Evolutionary conservation across 1,284 basidiomycete genomes (phyloP).

Genomic region (Malassezia arunalokei): DNA sequence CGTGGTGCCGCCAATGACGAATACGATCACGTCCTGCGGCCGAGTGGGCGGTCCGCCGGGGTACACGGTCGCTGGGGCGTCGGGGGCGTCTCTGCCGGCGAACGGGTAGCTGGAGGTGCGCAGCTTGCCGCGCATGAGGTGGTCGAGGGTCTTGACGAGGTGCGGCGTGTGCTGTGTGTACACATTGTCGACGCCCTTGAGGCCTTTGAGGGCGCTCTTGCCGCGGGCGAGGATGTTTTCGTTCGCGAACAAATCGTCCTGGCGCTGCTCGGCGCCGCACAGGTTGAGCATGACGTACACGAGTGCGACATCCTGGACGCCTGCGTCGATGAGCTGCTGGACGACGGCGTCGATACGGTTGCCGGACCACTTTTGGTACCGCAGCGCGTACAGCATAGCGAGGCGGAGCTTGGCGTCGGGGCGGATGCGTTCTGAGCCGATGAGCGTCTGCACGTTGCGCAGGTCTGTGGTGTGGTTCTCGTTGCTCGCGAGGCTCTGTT

Average conservation of each 20-base stretch:
- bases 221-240: conserved; percentile 90
- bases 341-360: conserved; percentile 73
- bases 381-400: conserved; percentile 84
- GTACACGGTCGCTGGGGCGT: conserved; percentile 5
- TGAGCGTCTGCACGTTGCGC: conserved; percentile 23
- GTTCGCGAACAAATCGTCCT: conserved; percentile 93
- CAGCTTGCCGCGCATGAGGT: conserved; percentile 71
- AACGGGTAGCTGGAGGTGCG: conserved; percentile 79
- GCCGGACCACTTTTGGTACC: conserved; percentile 83
- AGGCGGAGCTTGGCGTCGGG: conserved; percentile 75
- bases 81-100: conserved; percentile 5
- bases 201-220: conserved; percentile 81
- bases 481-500: conserved; percentile 87
- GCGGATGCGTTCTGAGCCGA: conserved; percentile 56
- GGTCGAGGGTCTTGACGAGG: conserved; percentile 78
- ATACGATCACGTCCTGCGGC: conserved; percentile 42
- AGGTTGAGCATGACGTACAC: conserved; percentile 88
- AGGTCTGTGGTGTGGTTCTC: conserved; percentile 69
- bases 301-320: conserved; percentile 57
- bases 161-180: conserved; percentile 97
- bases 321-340: conserved; percentile 66
- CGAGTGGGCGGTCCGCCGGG: conserved; percentile 7
- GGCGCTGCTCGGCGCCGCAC: conserved; percentile 85
- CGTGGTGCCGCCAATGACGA: conserved; percentile 43
- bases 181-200: conserved; percentile 98